Conservation (phyloP, 1,139 yeast genomes). For the Taphrina confusa region DNA sequence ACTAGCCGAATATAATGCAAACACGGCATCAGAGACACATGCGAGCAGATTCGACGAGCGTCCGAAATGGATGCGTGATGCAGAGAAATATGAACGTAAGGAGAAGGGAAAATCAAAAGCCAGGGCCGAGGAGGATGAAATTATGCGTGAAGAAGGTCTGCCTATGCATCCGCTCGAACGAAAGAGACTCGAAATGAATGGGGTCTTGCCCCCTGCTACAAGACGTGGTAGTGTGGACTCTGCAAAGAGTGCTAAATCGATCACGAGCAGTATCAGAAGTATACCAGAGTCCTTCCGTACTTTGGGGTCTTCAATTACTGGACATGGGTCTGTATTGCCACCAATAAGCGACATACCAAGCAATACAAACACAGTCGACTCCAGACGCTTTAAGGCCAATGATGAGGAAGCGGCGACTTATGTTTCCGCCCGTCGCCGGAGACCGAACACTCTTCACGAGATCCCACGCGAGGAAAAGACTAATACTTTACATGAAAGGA, state of each 20-base stretch:
- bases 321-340: not conserved
- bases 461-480: no score
- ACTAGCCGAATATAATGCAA: constrained; percentile 27
- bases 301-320: not conserved
- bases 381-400: constrained; percentile 23
- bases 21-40: constrained; percentile 7
- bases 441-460: no score
- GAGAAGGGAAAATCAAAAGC: constrained; percentile 32
- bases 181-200: constrained; percentile 22
- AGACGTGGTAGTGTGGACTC: constrained; percentile 28
- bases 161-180: constrained; percentile 33
- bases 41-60: constrained; percentile 19
- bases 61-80: constrained; percentile 35
- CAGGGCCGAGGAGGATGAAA: constrained; percentile 16
- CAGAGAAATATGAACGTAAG: constrained; percentile 23
- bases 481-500: no score
- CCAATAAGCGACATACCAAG: no score
- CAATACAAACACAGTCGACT: constrained; percentile 1
- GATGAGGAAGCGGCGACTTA: constrained; percentile 22
- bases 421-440: constrained; percentile 21
- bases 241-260: constrained; percentile 18
- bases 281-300: constrained; percentile 16
- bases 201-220: constrained; percentile 10
- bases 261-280: constrained; percentile 12
- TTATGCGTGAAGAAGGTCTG: constrained; percentile 20